These are phyloP conservation scores for Botrytis medusae DNA, from an alignment of 2,329 filamentous ascomycete species.

Conservation along the genomic window DNA sequence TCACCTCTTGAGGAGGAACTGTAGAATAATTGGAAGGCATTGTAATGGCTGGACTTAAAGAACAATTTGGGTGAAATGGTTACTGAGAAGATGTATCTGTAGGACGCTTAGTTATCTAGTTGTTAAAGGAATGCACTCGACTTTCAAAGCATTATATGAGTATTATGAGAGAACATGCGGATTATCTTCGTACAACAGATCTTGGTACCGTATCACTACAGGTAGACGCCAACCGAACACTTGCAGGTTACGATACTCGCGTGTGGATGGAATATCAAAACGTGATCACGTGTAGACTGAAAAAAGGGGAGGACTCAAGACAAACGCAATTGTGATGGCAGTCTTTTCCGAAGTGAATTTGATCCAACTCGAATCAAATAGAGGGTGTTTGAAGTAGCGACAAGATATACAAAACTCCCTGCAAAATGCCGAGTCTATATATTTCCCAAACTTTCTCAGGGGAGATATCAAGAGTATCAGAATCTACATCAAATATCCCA, in stretches of 20 bases:
- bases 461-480: background rate
- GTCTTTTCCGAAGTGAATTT: background rate
- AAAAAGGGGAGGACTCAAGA: background rate
- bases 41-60: conserved; percentile 21
- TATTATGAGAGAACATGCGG: too few relatives aligned
- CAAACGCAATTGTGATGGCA: background rate
- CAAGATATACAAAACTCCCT: background rate
- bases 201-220: background rate
- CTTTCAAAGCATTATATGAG: background rate
- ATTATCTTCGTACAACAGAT: too few relatives aligned
- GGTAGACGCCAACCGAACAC: background rate
- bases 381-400: background rate
- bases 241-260: background rate
- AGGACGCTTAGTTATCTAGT: background rate
- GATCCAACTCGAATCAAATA: background rate
- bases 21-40: conserved; percentile 93
- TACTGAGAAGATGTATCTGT: background rate
- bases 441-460: background rate
- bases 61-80: background rate
- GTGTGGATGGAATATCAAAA: background rate
- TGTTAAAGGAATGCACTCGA: background rate
- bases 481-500: background rate
- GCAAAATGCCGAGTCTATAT: background rate
- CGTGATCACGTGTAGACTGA: background rate
- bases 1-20: conserved; percentile 79